phyloP scores from a whole-genome alignment of 148 eudicot genomes.

The Rhododendron henanense region DNA sequence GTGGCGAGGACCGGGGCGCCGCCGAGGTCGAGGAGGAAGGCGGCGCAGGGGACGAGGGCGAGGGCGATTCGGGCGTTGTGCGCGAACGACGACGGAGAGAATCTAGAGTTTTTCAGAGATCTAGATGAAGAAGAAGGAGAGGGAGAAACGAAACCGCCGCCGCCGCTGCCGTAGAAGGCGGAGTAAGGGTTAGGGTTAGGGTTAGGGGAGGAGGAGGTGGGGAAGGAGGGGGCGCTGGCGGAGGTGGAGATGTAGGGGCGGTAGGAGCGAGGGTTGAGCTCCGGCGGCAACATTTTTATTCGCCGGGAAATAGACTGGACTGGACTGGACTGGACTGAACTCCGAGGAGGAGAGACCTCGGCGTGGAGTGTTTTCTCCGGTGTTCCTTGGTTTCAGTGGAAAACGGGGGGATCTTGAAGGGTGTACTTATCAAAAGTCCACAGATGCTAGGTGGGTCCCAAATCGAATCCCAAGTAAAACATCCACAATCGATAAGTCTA shows the following conservation, averaged over 20 bases:
- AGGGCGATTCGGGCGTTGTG: conserved; percentile 68
- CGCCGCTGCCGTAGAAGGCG: conserved; percentile 12
- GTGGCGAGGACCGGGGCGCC: conserved; percentile 67
- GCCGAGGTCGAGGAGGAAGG: conserved; percentile 84
- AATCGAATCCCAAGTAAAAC: no score
- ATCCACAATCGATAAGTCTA: no score
- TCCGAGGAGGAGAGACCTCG: neutral
- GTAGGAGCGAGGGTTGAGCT: conserved; percentile 55
- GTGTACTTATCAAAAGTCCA: neutral
- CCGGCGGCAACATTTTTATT: conserved; percentile 61
- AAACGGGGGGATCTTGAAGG: neutral
- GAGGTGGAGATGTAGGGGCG: conserved; percentile 69
- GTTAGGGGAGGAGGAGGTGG: conserved; percentile 40
- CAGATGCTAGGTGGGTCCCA: neutral
- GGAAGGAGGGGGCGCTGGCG: conserved; percentile 43
- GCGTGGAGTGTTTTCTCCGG: neutral
- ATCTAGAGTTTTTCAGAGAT: conserved; percentile 41
- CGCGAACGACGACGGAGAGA: conserved; percentile 43
- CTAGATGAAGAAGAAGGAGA: conserved; percentile 23
- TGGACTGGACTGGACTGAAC: neutral
- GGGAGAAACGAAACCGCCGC: conserved; percentile 11
- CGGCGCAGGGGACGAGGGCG: conserved; percentile 70
- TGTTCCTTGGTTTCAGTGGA: neutral
- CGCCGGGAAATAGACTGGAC: neutral
- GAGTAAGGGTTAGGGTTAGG: conserved; percentile 51